Conservation (phyloP, 805 yeast species). For the Candida sanyiensis region DNA sequence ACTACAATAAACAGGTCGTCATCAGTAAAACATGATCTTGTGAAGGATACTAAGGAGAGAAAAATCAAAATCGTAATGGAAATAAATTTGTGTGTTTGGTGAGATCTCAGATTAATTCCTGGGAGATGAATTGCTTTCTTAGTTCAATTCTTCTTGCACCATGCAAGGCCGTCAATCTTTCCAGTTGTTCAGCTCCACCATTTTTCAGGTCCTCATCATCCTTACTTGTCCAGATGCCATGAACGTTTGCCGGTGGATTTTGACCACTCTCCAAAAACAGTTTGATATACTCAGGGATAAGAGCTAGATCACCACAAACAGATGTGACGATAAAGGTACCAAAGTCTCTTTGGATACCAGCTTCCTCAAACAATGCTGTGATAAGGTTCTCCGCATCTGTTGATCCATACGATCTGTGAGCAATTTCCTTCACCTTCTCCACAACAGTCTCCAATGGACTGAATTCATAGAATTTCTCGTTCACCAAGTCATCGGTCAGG, state of each 20-base stretch:
- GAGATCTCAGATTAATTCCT: conserved; percentile 26
- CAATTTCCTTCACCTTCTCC: conserved; percentile 33
- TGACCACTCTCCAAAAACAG: conserved; percentile 34
- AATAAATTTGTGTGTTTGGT: too few relatives aligned
- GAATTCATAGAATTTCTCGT: conserved; percentile 33
- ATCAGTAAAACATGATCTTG: too few relatives aligned
- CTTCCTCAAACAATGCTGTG: conserved; percentile 34
- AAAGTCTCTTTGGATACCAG: conserved; percentile 37
- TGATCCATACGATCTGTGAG: conserved; percentile 34
- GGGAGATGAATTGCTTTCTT: conserved; percentile 35
- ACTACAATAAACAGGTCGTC: too few relatives aligned
- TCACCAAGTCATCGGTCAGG: conserved; percentile 31
- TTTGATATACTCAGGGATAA: conserved; percentile 38
- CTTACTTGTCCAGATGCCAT: conserved; percentile 42
- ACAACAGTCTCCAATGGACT: conserved; percentile 30
- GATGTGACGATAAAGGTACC: conserved; percentile 38
- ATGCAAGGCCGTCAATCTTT: conserved; percentile 32
- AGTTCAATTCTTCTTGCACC: conserved; percentile 37
- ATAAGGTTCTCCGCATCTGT: conserved; percentile 40
- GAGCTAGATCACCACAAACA: conserved; percentile 38
- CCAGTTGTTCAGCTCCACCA: conserved; percentile 30
- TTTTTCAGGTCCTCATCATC: conserved; percentile 35
- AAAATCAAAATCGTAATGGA: too few relatives aligned
- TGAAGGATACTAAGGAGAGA: too few relatives aligned
- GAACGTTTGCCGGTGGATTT: conserved; percentile 37